Conservation (phyloP, 2,329 filamentous ascomycete species). For the Aureobasidium sp. region DNA sequence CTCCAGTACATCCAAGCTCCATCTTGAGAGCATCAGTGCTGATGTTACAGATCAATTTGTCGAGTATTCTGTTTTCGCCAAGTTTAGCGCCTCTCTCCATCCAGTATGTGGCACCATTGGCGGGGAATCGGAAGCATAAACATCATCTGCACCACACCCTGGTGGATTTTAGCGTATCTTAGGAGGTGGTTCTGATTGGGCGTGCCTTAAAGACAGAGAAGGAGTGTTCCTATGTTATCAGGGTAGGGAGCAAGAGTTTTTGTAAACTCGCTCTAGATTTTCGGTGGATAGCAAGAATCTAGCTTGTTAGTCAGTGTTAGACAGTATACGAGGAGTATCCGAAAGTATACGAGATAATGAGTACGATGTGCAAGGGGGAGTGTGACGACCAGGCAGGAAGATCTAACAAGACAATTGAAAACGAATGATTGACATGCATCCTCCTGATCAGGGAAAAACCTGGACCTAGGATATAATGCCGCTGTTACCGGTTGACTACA, state of each 20-base stretch:
- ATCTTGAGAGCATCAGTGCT: not conserved
- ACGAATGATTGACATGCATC: not conserved
- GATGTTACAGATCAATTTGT: constrained; percentile 1
- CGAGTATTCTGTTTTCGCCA: not conserved
- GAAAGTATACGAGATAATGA: not conserved
- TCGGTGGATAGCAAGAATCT: not conserved
- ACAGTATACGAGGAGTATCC: too few relatives aligned
- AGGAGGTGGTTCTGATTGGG: too few relatives aligned
- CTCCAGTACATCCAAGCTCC: constrained; percentile 10
- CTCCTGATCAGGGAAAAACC: too few relatives aligned
- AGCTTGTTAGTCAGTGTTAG: not conserved
- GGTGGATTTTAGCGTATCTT: not conserved
- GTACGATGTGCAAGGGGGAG: not conserved
- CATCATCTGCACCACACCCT: constrained; percentile 8
- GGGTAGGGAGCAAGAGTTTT: not conserved
- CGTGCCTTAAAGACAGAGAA: not conserved
- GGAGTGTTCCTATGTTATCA: not conserved
- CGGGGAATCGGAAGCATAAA: not conserved
- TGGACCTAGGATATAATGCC: too few relatives aligned
- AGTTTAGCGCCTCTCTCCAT: not conserved
- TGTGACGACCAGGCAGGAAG: not conserved
- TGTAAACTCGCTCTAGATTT: not conserved
- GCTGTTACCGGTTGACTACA: not conserved
- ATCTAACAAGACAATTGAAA: not conserved
- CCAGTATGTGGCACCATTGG: not conserved